Evolutionary conservation across 1,139 yeast species (phyloP).

Genomic region (Torulaspora pretoriensis): DNA sequence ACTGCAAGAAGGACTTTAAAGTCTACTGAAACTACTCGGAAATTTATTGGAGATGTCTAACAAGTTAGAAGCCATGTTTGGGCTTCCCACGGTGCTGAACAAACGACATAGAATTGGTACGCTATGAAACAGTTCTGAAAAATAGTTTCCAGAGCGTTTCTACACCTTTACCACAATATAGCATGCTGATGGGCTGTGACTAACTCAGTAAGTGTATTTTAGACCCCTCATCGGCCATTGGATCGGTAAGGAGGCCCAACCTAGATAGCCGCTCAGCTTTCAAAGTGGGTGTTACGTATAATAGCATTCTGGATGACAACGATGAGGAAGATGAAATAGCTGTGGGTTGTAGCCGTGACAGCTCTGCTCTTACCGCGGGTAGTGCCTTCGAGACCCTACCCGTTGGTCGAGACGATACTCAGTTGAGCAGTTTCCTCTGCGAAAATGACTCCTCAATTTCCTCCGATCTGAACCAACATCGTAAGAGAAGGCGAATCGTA

Average conservation of each 20-base stretch:
- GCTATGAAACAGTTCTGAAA: not conserved
- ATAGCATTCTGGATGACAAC: conserved; percentile 25
- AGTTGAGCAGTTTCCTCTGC: conserved; percentile 5
- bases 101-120: conserved; percentile 4
- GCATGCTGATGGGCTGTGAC: not conserved
- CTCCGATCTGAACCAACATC: not conserved
- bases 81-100: not conserved
- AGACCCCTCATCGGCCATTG: not conserved
- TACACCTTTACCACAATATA: conserved; percentile 3
- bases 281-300: conserved; percentile 23
- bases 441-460: not conserved
- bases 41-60: not conserved
- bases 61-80: conserved; percentile 7
- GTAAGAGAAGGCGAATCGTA: conserved; percentile 8
- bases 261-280: conserved; percentile 19
- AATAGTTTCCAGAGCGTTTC: not conserved
- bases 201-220: not conserved
- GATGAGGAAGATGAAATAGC: conserved; percentile 9
- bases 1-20: not conserved
- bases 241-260: not conserved
- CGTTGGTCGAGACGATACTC: conserved; percentile 19
- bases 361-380: conserved; percentile 2
- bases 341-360: conserved; percentile 1
- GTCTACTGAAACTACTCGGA: not conserved
- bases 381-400: conserved; percentile 9